Evolutionary conservation across 2,329 filamentous ascomycete species (phyloP).

Genomic region (Calonectria pseudoreteaudii): DNA sequence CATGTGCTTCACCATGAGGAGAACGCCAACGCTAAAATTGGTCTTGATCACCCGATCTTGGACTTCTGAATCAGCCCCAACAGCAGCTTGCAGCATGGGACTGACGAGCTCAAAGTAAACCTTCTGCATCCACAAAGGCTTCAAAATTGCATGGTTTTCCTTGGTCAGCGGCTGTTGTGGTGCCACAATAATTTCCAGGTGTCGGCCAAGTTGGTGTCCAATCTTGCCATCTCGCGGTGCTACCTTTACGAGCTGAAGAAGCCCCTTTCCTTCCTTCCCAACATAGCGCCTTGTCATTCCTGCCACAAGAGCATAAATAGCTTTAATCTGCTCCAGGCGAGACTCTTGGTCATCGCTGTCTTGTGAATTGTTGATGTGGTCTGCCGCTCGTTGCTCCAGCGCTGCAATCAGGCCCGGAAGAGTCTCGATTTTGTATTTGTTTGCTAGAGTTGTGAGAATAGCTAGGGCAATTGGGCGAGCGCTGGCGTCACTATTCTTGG

Average conservation of each 20-base stretch:
- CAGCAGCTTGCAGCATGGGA: slow-evolving; percentile 58
- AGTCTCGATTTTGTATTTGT: slow-evolving; percentile 57
- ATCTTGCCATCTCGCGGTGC: slow-evolving; percentile 48
- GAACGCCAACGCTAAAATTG: slow-evolving; percentile 60
- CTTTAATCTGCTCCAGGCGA: slow-evolving; percentile 44
- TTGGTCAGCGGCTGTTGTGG: slow-evolving; percentile 53
- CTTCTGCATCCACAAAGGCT: slow-evolving; percentile 62
- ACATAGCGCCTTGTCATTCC: slow-evolving; percentile 54
- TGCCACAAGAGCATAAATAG: slow-evolving; percentile 50
- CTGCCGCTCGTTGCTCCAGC: slow-evolving; percentile 42
- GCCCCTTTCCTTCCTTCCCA: slow-evolving; percentile 47
- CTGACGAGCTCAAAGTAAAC: slow-evolving; percentile 60
- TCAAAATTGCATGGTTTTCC: slow-evolving; percentile 57
- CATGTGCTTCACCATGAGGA: slow-evolving; percentile 63
- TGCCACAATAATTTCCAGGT: slow-evolving; percentile 57
- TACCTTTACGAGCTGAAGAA: slow-evolving; percentile 51
- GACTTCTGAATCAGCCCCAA: slow-evolving; percentile 42
- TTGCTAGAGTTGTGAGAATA: slow-evolving; percentile 56
- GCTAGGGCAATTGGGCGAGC: slow-evolving; percentile 46
- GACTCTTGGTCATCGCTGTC: slow-evolving; percentile 18
- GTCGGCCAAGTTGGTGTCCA: slow-evolving; percentile 55
- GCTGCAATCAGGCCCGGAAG: slow-evolving; percentile 39
- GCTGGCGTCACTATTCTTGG: slow-evolving; percentile 13
- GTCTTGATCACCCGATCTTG: slow-evolving; percentile 45
- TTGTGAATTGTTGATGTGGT: slow-evolving; percentile 31